Percentiles rank a stretch among this genome's conserved stretches.
These are phyloP conservation scores for Gyromitra esculenta DNA, from an alignment of 2,329 filamentous ascomycete species.

Conservation along the genomic window DNA sequence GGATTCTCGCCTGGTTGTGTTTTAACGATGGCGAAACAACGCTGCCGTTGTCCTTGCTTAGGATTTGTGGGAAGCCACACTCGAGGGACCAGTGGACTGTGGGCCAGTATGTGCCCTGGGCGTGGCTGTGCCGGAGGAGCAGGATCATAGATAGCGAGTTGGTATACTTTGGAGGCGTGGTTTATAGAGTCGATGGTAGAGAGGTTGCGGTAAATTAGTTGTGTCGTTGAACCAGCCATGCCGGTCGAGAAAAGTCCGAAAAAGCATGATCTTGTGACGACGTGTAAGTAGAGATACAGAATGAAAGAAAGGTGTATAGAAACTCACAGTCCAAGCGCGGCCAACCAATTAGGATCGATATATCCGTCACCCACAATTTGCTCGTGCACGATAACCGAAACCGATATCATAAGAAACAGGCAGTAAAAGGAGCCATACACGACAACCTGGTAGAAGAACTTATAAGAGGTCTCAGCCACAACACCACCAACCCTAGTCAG, in stretches of 20 bases:
- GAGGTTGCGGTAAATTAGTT: slow-evolving; percentile 76
- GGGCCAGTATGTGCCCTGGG: slow-evolving; percentile 35
- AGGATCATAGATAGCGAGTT: slow-evolving; percentile 78
- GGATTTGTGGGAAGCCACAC: slow-evolving; percentile 46
- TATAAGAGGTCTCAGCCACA: slow-evolving; percentile 75
- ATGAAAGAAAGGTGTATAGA: slow-evolving; percentile 14
- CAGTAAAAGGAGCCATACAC: slow-evolving; percentile 77
- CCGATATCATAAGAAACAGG: slow-evolving; percentile 66
- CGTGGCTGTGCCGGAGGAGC: slow-evolving; percentile 66
- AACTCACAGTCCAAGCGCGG: slow-evolving; percentile 70
- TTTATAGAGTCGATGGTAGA: slow-evolving; percentile 85
- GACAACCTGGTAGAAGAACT: slow-evolving; percentile 80
- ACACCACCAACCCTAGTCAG: slow-evolving; percentile 82
- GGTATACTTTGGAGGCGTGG: slow-evolving; percentile 70
- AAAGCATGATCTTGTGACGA: slow-evolving; percentile 65
- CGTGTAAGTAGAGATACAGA: slow-evolving; percentile 42
- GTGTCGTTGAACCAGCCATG: slow-evolving; percentile 78
- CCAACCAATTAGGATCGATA: slow-evolving; percentile 71
- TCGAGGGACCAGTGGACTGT: slow-evolving; percentile 28
- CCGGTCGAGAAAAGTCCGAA: slow-evolving; percentile 82
- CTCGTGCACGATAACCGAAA: slow-evolving; percentile 48
- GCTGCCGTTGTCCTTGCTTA: slow-evolving; percentile 60
- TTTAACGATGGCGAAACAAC: slow-evolving; percentile 77
- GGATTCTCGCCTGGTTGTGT: slow-evolving; percentile 81
- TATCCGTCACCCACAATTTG: slow-evolving; percentile 2